phyloP scores from a whole-genome alignment of 1,284 basidiomycete genomes.

The Sporisorium scitamineum region DNA sequence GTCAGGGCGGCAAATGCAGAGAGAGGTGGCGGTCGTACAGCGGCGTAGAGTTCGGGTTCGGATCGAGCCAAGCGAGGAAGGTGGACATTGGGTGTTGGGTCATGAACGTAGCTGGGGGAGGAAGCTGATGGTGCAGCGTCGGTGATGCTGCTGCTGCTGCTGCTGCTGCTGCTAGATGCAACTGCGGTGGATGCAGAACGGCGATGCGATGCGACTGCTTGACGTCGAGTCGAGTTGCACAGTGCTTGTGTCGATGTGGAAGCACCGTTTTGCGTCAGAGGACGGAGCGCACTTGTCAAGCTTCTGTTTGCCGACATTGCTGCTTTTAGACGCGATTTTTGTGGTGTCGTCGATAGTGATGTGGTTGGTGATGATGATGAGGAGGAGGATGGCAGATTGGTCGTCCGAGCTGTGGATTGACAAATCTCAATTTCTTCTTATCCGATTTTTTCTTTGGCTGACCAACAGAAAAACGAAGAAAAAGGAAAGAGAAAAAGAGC shows the following conservation, averaged over 20 bases:
- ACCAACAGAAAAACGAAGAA: neutral
- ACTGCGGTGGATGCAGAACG: conserved; percentile 31
- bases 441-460: neutral
- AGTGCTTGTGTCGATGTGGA: conserved; percentile 32
- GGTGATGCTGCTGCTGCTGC: neutral
- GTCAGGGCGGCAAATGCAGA: conserved; percentile 59
- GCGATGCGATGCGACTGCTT: conserved; percentile 3
- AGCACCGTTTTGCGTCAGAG: conserved; percentile 19
- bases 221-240: conserved; percentile 10
- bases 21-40: conserved; percentile 56
- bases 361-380: neutral
- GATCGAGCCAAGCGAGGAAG: conserved; percentile 60
- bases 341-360: conserved; percentile 6
- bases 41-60: conserved; percentile 61
- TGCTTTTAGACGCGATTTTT: neutral
- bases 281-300: conserved; percentile 13
- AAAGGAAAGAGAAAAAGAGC: conserved; percentile 10
- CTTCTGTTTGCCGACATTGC: conserved; percentile 32
- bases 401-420: conserved; percentile 16
- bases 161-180: conserved; percentile 5
- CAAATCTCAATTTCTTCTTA: conserved; percentile 12
- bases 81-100: conserved; percentile 49
- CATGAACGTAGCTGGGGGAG: conserved; percentile 21
- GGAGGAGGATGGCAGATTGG: conserved; percentile 3
- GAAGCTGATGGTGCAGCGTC: conserved; percentile 4